Percentiles rank a stretch among this genome's conserved stretches.
These are phyloP conservation scores for Plasmopara muralis DNA, from an alignment of 352 stramenopile species.

Conservation along the genomic window DNA sequence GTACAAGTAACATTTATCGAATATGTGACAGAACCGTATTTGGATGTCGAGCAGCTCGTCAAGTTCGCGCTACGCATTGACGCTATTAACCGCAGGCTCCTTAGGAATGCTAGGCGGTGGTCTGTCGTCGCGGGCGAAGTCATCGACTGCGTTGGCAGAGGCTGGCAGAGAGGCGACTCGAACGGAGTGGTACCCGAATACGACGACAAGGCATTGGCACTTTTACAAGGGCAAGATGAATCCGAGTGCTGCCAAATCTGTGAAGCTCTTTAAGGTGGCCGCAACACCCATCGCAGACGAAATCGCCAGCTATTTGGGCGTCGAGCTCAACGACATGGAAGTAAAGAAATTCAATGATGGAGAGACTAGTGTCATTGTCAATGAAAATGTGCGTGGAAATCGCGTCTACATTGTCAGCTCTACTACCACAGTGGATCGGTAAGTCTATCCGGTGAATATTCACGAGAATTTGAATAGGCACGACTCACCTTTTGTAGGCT, in stretches of 20 bases:
- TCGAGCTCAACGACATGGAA: slow-evolving; percentile 73
- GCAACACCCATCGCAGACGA: slow-evolving; percentile 83
- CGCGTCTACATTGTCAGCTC: slow-evolving; percentile 85
- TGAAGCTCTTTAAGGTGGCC: slow-evolving; percentile 87
- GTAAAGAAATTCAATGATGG: slow-evolving; percentile 81
- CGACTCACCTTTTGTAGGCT: slow-evolving; percentile 27
- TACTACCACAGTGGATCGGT: slow-evolving; percentile 82
- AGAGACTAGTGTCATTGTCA: slow-evolving; percentile 70
- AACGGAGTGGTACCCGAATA: slow-evolving; percentile 65
- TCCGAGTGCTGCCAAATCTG: slow-evolving; percentile 66
- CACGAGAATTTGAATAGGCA: neutral
- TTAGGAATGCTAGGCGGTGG: slow-evolving; percentile 31
- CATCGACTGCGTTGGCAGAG: slow-evolving; percentile 8
- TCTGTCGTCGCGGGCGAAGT: slow-evolving; percentile 11
- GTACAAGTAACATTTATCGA: too few relatives aligned
- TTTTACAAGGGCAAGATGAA: slow-evolving; percentile 87
- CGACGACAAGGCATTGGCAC: slow-evolving; percentile 83
- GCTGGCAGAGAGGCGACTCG: slow-evolving; percentile 16
- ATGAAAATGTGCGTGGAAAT: slow-evolving; percentile 73
- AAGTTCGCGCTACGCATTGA: slow-evolving; percentile 15
- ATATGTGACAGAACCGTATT: slow-evolving; percentile 25
- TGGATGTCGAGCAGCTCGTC: slow-evolving; percentile 16
- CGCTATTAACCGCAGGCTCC: slow-evolving; percentile 30
- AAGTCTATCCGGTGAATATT: neutral
- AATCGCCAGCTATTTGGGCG: slow-evolving; percentile 73